phyloP scores from a whole-genome alignment of 2,329 filamentous ascomycete species.

The Alternaria sp. region DNA sequence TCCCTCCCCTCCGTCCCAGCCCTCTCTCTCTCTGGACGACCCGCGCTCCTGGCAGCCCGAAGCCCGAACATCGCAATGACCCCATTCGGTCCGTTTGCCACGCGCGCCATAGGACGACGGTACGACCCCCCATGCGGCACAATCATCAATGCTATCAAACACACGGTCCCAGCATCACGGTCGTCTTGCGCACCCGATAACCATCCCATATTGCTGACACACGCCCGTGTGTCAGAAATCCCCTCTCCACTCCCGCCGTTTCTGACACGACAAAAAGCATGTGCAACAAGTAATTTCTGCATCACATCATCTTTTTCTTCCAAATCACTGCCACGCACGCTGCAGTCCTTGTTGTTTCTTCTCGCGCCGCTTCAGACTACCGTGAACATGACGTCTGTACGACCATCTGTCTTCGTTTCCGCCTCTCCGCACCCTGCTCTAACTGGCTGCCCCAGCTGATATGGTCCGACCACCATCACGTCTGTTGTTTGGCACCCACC shows the following conservation, averaged over 20 bases:
- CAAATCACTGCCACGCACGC: too few species aligned
- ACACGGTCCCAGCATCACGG: conserved; percentile 1
- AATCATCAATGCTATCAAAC: not conserved
- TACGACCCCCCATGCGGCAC: not conserved
- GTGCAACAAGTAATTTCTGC: conserved; percentile 6
- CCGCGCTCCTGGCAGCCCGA: conserved; percentile 7
- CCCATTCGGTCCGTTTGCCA: conserved; percentile 7
- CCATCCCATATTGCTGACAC: conserved; percentile 9
- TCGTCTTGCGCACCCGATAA: not conserved
- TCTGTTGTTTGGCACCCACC: conserved; percentile 21
- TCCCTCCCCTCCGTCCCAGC: too few species aligned
- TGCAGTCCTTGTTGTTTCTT: conserved; percentile 6
- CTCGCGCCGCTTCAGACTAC: not conserved
- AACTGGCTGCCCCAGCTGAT: conserved; percentile 6
- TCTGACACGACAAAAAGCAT: conserved; percentile 17
- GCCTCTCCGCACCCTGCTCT: not conserved
- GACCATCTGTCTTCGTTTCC: not conserved
- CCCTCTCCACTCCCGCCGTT: conserved; percentile 1
- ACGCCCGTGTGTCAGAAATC: not conserved
- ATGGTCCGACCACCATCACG: conserved; percentile 22
- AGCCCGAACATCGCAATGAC: conserved; percentile 1
- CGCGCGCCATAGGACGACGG: not conserved
- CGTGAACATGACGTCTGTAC: not conserved
- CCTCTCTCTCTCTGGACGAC: not conserved
- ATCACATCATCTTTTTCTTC: not conserved